Percentiles rank a stretch among this genome's conserved stretches.
These are phyloP conservation scores for Tylopilus rubrobrunneus DNA, from an alignment of 768 basidiomycete species.

Conservation along the genomic window DNA sequence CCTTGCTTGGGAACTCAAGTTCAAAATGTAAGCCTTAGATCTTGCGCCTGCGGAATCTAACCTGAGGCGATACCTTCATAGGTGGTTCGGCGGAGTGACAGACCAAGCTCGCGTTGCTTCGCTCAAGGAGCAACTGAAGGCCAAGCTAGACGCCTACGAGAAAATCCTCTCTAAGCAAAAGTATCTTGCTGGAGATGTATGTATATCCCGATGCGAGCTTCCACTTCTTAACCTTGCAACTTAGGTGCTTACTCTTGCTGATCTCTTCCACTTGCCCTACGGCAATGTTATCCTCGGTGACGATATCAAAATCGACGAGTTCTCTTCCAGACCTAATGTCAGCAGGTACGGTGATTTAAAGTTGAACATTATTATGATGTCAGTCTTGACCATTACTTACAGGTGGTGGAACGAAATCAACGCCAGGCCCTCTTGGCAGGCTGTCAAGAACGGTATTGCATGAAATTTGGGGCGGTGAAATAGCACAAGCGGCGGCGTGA, in stretches of 20 bases:
- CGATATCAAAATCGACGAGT: constrained; percentile 12
- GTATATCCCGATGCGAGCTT: constrained; percentile 6
- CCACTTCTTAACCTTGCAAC: background rate
- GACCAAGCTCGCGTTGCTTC: no score
- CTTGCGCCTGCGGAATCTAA: constrained; percentile 19
- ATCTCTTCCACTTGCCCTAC: constrained; percentile 43
- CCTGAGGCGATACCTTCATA: constrained; percentile 4
- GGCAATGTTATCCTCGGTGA: constrained; percentile 23
- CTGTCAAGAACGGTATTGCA: constrained; percentile 36
- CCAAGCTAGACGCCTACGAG: no score
- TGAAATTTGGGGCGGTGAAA: background rate
- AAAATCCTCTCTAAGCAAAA: no score
- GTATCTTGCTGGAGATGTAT: constrained; percentile 54
- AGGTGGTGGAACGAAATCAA: constrained; percentile 52
- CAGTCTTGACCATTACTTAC: background rate
- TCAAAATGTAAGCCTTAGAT: constrained; percentile 38
- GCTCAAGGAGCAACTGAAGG: no score
- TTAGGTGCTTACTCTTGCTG: constrained; percentile 42
- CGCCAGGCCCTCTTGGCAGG: constrained; percentile 43
- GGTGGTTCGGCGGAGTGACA: no score
- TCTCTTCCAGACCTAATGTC: constrained; percentile 20
- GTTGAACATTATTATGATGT: no score
- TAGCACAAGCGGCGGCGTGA: no score
- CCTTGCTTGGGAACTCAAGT: constrained; percentile 44
- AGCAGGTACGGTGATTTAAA: constrained; percentile 16